phyloP scores from a whole-genome alignment of 805 yeast genomes.

The Monosporozyma yasuniensis region DNA sequence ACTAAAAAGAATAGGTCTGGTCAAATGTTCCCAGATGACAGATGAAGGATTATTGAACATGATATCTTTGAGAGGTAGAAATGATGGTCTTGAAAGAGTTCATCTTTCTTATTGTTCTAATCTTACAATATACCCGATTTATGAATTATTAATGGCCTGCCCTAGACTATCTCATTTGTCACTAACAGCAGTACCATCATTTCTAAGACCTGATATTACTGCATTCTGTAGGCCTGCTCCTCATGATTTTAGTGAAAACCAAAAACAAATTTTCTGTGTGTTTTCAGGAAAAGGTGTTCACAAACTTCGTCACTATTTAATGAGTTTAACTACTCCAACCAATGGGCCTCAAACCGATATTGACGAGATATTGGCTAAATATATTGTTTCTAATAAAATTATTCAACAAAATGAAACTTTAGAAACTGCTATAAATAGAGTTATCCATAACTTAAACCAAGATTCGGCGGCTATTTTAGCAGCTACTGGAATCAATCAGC shows the following conservation, averaged over 20 bases:
- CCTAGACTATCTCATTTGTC: slow-evolving; percentile 85
- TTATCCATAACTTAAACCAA: slow-evolving; percentile 23
- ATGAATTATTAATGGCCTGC: slow-evolving; percentile 63
- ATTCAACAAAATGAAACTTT: slow-evolving; percentile 20
- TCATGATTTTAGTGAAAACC: slow-evolving; percentile 79
- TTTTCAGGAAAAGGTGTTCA: slow-evolving; percentile 86
- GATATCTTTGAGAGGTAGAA: slow-evolving; percentile 59
- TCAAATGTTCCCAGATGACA: slow-evolving; percentile 79
- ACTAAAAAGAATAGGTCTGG: slow-evolving; percentile 84
- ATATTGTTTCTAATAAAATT: slow-evolving; percentile 21
- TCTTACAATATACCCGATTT: slow-evolving; percentile 70
- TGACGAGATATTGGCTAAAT: slow-evolving; percentile 25
- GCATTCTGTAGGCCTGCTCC: slow-evolving; percentile 89
- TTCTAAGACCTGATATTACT: slow-evolving; percentile 76
- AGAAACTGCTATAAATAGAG: slow-evolving; percentile 23
- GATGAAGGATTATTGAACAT: slow-evolving; percentile 70
- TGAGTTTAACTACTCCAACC: slow-evolving; percentile 31
- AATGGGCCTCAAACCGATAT: slow-evolving; percentile 29
- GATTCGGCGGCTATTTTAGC: slow-evolving; percentile 30
- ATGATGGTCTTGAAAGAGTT: slow-evolving; percentile 81
- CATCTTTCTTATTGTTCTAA: slow-evolving; percentile 87
- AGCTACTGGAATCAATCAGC: slow-evolving; percentile 27
- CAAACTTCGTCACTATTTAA: slow-evolving; percentile 62
- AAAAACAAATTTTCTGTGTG: slow-evolving; percentile 80
- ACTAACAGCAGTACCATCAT: slow-evolving; percentile 85